Conservation (phyloP, 805 yeast genomes). For the Sporopachydermia quercuum region DNA sequence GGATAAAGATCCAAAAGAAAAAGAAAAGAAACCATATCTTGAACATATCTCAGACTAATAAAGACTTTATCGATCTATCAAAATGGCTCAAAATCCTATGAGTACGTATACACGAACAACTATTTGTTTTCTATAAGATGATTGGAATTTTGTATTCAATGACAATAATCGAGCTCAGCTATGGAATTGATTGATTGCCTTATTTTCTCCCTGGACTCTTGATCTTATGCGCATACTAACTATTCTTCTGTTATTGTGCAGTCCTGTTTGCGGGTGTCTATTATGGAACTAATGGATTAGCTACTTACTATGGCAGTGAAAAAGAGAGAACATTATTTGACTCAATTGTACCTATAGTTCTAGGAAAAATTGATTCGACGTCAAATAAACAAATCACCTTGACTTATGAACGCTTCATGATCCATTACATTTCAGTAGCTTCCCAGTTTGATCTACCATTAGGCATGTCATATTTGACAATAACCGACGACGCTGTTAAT, state of each 20-base stretch:
- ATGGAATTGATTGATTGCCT: no score
- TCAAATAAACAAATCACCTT: conserved; percentile 12
- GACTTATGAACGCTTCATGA: conserved; percentile 15
- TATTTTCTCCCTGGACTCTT: no score
- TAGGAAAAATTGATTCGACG: neutral
- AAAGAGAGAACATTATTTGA: neutral
- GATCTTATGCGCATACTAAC: no score
- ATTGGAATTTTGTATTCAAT: no score
- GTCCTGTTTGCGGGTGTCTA: neutral
- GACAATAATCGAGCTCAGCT: no score
- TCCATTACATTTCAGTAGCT: conserved; percentile 17
- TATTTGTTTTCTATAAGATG: no score
- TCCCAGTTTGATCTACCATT: conserved; percentile 10
- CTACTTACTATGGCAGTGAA: neutral
- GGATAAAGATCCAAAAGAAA: no score
- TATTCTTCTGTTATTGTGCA: neutral
- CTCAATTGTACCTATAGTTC: neutral
- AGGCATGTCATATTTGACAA: conserved; percentile 16
- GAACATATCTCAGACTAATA: no score
- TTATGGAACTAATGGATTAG: neutral
- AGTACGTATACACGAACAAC: no score
- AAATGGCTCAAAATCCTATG: no score
- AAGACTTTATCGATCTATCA: no score
- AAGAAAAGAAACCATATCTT: no score
- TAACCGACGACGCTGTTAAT: conserved; percentile 9